Evolutionary conservation across 345 rosid species (phyloP).

Genomic region (Salix exigua): DNA sequence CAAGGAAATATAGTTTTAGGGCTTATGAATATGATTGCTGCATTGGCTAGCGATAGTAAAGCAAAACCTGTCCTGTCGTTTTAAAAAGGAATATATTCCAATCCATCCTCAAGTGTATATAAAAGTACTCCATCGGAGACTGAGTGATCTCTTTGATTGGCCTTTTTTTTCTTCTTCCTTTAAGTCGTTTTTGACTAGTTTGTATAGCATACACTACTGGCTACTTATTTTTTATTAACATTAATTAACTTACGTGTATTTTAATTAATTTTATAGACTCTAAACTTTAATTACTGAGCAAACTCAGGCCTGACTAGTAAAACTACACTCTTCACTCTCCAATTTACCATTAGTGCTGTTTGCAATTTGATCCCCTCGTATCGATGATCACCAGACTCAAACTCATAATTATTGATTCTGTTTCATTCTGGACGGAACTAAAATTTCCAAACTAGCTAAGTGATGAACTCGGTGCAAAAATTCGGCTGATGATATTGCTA

Average conservation of each 20-base stretch:
- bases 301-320: no score
- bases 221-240: neutral
- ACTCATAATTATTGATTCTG: no score
- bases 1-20: neutral
- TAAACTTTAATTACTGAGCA: fast-evolving
- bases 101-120: neutral
- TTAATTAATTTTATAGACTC: no score
- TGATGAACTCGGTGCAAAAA: neutral
- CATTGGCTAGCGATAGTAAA: no score
- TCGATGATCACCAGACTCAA: neutral
- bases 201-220: neutral
- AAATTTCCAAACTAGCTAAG: neutral
- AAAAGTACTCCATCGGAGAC: neutral
- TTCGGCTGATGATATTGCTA: neutral
- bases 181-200: neutral
- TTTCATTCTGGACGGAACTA: no score
- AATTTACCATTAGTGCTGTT: neutral
- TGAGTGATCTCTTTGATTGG: neutral
- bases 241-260: fast-evolving
- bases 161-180: neutral
- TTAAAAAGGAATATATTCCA: neutral
- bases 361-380: neutral
- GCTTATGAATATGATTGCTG: neutral
- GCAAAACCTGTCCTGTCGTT: neutral
- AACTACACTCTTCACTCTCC: no score